Evolutionary conservation across 2,329 filamentous ascomycete species (phyloP).

Genomic region (Phialophora verrucosa): DNA sequence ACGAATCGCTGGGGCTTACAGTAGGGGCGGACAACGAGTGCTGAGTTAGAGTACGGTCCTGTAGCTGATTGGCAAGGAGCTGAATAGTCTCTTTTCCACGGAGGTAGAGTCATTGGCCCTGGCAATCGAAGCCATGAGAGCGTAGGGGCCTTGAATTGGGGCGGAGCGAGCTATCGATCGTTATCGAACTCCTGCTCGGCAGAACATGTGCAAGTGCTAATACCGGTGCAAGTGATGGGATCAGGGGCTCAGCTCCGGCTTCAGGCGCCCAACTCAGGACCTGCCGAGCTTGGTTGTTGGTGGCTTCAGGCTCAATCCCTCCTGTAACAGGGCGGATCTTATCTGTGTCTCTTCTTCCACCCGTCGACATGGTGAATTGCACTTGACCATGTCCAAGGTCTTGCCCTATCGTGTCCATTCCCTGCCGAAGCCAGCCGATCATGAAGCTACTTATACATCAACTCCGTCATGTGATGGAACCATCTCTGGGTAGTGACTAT

Average conservation of each 20-base stretch:
- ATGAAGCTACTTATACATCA: no score
- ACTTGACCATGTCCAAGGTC: no score
- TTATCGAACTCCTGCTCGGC: not conserved
- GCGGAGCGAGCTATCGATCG: not conserved
- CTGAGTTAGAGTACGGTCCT: not conserved
- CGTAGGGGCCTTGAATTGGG: not conserved
- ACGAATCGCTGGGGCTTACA: not conserved
- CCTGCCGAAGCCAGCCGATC: no score
- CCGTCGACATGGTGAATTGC: no score
- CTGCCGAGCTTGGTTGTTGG: not conserved
- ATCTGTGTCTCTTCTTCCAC: no score
- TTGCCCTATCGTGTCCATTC: no score
- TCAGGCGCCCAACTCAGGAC: not conserved
- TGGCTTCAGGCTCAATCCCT: not conserved
- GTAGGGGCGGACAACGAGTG: no score
- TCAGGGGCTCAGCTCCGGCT: no score
- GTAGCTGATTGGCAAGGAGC: not conserved
- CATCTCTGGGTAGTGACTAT: no score
- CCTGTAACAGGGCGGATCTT: no score
- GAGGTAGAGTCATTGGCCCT: not conserved
- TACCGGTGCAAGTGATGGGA: not conserved
- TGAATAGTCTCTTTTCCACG: not conserved
- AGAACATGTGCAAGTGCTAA: not conserved
- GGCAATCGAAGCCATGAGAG: not conserved
- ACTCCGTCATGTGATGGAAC: no score